Evolutionary conservation across 768 basidiomycete species (phyloP).

Genomic region (Rhizopogon rudus): DNA sequence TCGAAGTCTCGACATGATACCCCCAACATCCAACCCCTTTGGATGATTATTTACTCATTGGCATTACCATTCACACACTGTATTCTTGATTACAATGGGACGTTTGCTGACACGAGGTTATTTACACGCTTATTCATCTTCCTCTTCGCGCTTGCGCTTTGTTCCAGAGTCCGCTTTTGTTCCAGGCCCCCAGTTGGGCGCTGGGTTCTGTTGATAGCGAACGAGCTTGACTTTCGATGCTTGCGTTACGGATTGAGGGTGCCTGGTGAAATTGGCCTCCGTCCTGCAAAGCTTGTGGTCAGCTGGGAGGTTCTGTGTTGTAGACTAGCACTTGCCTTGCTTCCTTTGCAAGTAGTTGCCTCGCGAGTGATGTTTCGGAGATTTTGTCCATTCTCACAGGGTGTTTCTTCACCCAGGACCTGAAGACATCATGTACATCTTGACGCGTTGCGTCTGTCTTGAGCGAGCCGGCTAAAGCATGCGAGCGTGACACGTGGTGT

Average conservation of each 20-base stretch:
- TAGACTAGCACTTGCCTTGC: constrained; percentile 45
- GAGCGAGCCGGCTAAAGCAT: constrained; percentile 83
- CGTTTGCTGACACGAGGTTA: not conserved
- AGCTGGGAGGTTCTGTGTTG: not conserved
- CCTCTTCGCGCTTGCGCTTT: constrained; percentile 22
- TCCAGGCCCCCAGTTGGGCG: constrained; percentile 91
- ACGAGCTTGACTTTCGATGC: constrained; percentile 73
- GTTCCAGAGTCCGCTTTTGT: constrained; percentile 47
- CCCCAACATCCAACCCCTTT: not conserved
- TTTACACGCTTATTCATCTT: constrained; percentile 5
- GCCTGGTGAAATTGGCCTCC: constrained; percentile 70
- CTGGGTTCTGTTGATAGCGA: constrained; percentile 87
- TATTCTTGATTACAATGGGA: not conserved
- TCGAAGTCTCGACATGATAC: constrained; percentile 23
- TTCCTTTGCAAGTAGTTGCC: constrained; percentile 60
- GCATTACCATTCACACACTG: not conserved
- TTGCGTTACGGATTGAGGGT: constrained; percentile 58
- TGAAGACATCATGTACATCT: constrained; percentile 77
- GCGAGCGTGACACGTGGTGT: constrained; percentile 83
- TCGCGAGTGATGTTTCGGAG: constrained; percentile 65
- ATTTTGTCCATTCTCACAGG: constrained; percentile 86
- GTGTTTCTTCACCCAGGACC: constrained; percentile 77
- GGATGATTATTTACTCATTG: constrained; percentile 1
- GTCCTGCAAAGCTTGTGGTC: constrained; percentile 30
- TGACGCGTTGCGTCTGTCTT: constrained; percentile 79